Conservation (phyloP, 192 early-diverging fungal genomes). For the Umbelopsis sp. region DNA sequence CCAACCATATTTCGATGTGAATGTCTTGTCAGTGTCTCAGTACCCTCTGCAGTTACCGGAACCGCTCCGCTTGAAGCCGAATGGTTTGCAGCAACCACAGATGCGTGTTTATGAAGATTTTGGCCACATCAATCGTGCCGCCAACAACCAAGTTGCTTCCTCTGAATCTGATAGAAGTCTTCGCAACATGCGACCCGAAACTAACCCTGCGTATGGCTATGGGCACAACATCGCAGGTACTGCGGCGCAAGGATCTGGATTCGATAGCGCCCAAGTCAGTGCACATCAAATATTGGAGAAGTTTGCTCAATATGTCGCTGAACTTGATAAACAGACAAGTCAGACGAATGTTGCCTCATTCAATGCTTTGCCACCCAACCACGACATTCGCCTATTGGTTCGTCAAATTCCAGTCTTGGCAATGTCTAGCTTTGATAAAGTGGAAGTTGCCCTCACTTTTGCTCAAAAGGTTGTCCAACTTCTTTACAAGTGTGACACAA, state of each 20-base stretch:
- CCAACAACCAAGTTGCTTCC: neutral
- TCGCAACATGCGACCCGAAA: neutral
- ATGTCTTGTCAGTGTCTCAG: constrained; percentile 71
- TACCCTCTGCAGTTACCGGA: constrained; percentile 90
- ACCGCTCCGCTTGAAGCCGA: constrained; percentile 79
- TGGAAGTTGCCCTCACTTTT: constrained; percentile 83
- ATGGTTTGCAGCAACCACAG: constrained; percentile 77
- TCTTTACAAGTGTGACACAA: constrained; percentile 78
- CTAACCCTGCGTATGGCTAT: constrained; percentile 26
- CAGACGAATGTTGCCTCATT: constrained; percentile 53
- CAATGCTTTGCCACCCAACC: constrained; percentile 72
- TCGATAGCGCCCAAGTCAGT: constrained; percentile 22
- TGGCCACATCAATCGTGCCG: constrained; percentile 46
- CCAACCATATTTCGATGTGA: constrained; percentile 91
- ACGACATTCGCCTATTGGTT: constrained; percentile 74
- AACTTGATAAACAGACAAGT: constrained; percentile 78
- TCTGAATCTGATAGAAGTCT: neutral
- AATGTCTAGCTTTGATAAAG: constrained; percentile 67
- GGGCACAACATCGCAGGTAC: constrained; percentile 36
- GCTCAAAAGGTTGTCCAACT: constrained; percentile 87
- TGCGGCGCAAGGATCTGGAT: neutral
- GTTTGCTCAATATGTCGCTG: constrained; percentile 63
- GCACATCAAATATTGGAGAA: constrained; percentile 63
- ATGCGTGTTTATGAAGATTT: constrained; percentile 89
- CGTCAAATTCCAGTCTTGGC: constrained; percentile 78